Evolutionary conservation across 1,284 basidiomycete genomes (phyloP).

Genomic region (Porodaedalea pini): DNA sequence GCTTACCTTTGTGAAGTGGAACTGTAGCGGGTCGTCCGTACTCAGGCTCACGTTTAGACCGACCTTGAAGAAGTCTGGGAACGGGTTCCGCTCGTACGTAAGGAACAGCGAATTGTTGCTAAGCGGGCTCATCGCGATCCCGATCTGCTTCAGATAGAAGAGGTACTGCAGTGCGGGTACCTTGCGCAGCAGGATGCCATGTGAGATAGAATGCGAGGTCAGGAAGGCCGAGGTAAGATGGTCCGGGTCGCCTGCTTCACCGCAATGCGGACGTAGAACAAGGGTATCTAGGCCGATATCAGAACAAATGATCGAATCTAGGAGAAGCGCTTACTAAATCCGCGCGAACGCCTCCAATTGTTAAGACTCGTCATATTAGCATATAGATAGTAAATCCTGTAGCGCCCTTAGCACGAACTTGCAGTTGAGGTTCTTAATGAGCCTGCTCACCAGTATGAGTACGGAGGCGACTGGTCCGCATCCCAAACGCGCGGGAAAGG

Average conservation of each 20-base stretch:
- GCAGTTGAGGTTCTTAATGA: background rate
- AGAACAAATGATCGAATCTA: background rate
- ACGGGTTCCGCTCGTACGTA: constrained; percentile 95
- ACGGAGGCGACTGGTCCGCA: constrained; percentile 86
- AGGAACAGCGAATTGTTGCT: constrained; percentile 98
- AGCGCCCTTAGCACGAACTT: background rate
- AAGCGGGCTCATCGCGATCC: constrained; percentile 96
- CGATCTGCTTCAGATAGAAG: constrained; percentile 96
- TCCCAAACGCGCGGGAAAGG: constrained; percentile 93
- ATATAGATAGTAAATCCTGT: constrained; percentile 96
- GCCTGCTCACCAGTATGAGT: constrained; percentile 79
- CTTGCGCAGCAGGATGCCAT: constrained; percentile 96
- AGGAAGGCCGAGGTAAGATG: constrained; percentile 95
- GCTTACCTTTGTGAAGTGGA: constrained; percentile 90
- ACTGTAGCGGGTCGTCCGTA: constrained; percentile 93
- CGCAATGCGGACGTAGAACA: constrained; percentile 94
- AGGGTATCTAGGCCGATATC: constrained; percentile 74
- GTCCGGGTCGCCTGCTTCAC: constrained; percentile 98
- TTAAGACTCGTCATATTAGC: constrained; percentile 96
- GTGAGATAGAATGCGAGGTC: constrained; percentile 96
- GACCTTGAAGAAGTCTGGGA: constrained; percentile 95
- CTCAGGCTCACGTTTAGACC: constrained; percentile 96
- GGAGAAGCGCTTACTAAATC: constrained; percentile 73
- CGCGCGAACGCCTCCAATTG: constrained; percentile 82
- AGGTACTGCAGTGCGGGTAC: constrained; percentile 92